Evolutionary conservation across 2,329 filamentous ascomycete species (phyloP).

Genomic region (Alternaria gansuensis): DNA sequence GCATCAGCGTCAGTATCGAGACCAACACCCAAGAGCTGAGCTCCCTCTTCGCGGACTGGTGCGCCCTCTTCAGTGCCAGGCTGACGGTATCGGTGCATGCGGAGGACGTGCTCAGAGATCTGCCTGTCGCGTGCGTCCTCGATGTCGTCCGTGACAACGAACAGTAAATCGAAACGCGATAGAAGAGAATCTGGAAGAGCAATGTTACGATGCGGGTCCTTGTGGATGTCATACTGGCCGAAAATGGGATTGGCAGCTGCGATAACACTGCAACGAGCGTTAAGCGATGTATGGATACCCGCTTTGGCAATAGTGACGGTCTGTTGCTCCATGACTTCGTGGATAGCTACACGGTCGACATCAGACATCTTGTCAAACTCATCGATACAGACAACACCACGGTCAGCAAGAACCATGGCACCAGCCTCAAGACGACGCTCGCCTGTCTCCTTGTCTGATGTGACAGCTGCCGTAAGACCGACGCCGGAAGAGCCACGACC

Average conservation of each 20-base stretch:
- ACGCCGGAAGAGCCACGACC: slow-evolving; percentile 96
- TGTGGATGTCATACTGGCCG: slow-evolving; percentile 97
- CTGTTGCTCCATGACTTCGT: slow-evolving; percentile 99
- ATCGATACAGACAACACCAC: slow-evolving; percentile 97
- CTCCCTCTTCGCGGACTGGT: slow-evolving; percentile 86
- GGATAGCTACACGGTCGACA: slow-evolving; percentile 95
- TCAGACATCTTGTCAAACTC: slow-evolving; percentile 99
- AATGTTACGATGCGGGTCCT: slow-evolving; percentile 98
- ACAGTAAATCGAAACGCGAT: slow-evolving; percentile 97
- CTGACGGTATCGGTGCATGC: slow-evolving; percentile 95
- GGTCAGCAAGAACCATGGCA: slow-evolving; percentile 97
- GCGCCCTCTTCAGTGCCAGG: slow-evolving; percentile 93
- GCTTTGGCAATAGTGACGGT: slow-evolving; percentile 99
- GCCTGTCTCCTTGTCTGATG: slow-evolving; percentile 95
- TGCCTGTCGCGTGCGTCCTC: slow-evolving; percentile 90
- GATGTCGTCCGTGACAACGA: slow-evolving; percentile 97
- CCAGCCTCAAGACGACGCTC: slow-evolving; percentile 94
- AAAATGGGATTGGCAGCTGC: slow-evolving; percentile 98
- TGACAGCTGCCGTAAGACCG: slow-evolving; percentile 95
- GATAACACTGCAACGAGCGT: slow-evolving; percentile 94
- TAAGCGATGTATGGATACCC: slow-evolving; percentile 95
- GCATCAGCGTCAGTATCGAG: slow-evolving; percentile 78
- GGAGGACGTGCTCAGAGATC: slow-evolving; percentile 93
- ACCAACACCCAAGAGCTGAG: slow-evolving; percentile 87
- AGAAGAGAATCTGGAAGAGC: slow-evolving; percentile 94